phyloP scores from a whole-genome alignment of 1,284 basidiomycete species.

The Apiotrichum sp. region DNA sequence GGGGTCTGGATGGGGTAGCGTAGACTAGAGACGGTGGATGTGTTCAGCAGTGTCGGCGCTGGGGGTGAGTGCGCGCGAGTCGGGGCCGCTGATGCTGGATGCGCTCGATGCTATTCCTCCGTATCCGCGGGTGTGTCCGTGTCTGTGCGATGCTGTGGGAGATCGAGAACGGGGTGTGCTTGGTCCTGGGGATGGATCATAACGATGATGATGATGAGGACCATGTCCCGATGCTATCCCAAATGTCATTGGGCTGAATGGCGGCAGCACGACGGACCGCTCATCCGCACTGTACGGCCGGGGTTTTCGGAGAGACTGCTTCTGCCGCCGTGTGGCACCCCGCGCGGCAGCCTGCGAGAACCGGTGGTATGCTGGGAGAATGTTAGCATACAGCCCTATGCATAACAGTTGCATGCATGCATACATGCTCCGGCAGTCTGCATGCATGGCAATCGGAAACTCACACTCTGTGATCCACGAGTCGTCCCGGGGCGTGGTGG shows the following conservation, averaged over 20 bases:
- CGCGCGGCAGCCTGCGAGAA: not conserved
- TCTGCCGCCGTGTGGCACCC: constrained; percentile 11
- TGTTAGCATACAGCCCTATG: constrained; percentile 2
- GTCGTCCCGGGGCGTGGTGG: constrained; percentile 3
- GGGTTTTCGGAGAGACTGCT: constrained; percentile 9
- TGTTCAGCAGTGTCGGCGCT: constrained; percentile 1
- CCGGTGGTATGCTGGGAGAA: constrained; percentile 6
- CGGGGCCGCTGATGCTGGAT: not conserved
- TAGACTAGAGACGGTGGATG: not conserved
- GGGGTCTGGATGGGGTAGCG: not conserved
- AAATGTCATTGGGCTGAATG: constrained; percentile 13
- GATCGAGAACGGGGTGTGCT: not conserved
- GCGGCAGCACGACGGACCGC: not conserved
- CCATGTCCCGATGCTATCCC: constrained; percentile 1
- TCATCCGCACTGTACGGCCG: constrained; percentile 1
- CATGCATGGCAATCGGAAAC: constrained; percentile 1
- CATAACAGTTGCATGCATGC: not conserved
- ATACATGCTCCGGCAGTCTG: not conserved
- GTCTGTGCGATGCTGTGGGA: not conserved
- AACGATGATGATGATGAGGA: not conserved
- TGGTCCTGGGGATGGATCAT: not conserved
- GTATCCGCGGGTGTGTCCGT: not conserved
- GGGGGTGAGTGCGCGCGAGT: not conserved
- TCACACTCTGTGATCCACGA: constrained; percentile 20
- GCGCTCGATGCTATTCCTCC: not conserved